phyloP scores from a whole-genome alignment of 441 rosid species.

The Omphalea diandra region DNA sequence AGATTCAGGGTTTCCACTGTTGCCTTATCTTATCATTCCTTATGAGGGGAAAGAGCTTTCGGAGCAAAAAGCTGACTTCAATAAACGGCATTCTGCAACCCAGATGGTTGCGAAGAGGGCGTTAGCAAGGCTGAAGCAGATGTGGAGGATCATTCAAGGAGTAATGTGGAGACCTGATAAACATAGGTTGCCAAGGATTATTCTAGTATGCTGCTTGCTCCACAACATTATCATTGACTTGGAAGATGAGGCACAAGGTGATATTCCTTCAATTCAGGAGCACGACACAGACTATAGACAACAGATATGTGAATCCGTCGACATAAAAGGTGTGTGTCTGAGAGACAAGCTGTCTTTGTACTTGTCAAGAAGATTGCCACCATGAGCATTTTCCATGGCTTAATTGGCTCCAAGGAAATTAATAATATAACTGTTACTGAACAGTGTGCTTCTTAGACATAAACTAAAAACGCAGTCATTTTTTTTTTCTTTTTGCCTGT shows the following conservation, averaged over 20 bases:
- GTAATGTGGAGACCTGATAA: slow-evolving; percentile 79
- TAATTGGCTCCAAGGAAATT: background rate
- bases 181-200: slow-evolving; percentile 59
- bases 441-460: slow-evolving; percentile 3
- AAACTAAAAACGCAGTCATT: background rate
- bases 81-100: slow-evolving; percentile 39
- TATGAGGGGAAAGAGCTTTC: slow-evolving; percentile 45
- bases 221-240: slow-evolving; percentile 59
- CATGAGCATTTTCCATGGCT: slow-evolving; percentile 20
- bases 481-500: background rate
- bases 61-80: slow-evolving; percentile 44
- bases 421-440: background rate
- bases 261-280: slow-evolving; percentile 27
- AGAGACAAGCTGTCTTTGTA: slow-evolving; percentile 50
- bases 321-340: slow-evolving; percentile 37
- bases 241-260: slow-evolving; percentile 45
- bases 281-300: slow-evolving; percentile 51
- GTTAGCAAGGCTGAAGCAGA: slow-evolving; percentile 52
- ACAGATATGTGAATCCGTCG: slow-evolving; percentile 37
- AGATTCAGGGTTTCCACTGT: slow-evolving; percentile 54
- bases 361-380: slow-evolving; percentile 35
- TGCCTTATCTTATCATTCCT: slow-evolving; percentile 61
- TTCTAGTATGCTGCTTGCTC: slow-evolving; percentile 71
- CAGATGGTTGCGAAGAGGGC: slow-evolving; percentile 53
- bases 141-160: slow-evolving; percentile 61